A percentile compares a stretch with the other conserved stretches of the same genome.
These are phyloP conservation scores for Salvia rosmarinus DNA, from an alignment of 257 asterid genomes.

Conservation along the genomic window DNA sequence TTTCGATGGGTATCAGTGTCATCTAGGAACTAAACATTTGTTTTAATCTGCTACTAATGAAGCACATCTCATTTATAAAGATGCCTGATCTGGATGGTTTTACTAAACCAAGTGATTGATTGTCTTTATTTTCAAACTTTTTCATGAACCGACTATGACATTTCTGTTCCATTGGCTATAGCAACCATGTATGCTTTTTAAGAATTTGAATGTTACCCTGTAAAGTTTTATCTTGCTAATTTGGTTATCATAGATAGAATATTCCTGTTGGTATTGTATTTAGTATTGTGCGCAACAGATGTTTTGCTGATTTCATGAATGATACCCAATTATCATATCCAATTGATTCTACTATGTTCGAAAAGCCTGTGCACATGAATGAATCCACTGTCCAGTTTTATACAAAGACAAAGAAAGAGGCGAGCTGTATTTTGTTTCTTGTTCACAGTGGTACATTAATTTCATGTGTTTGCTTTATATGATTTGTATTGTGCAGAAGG, in stretches of 20 bases:
- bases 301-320: neutral
- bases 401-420: neutral
- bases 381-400: neutral
- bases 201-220: neutral
- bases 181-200: neutral
- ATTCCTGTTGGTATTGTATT: neutral
- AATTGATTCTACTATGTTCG: neutral
- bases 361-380: neutral
- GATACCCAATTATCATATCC: neutral
- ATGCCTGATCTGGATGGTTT: neutral
- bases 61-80: too few relatives aligned
- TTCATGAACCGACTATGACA: neutral
- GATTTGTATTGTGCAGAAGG: slow-evolving; percentile 60
- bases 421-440: neutral
- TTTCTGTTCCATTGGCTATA: neutral
- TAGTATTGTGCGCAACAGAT: neutral
- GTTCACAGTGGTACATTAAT: neutral
- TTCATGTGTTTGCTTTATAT: neutral
- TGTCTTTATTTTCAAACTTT: neutral
- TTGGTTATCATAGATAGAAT: neutral
- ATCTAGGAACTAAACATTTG: too few relatives aligned
- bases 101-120: neutral
- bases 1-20: too few relatives aligned
- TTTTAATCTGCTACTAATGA: too few relatives aligned
- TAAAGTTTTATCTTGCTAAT: neutral